phyloP scores from a whole-genome alignment of 2,329 filamentous ascomycete species.

The Gnomoniopsis sp. region DNA sequence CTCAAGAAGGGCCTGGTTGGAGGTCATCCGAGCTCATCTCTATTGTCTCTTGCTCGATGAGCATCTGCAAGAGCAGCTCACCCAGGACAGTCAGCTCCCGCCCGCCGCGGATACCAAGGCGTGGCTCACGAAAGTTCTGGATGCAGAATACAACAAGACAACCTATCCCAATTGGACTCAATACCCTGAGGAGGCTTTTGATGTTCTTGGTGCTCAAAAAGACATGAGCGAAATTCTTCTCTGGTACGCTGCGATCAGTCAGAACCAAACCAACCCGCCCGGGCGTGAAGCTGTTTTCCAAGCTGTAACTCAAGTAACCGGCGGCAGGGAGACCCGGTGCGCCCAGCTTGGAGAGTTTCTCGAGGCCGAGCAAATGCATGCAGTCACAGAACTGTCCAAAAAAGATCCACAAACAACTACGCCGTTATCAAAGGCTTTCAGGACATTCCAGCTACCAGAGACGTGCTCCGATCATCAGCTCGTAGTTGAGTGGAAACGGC shows the following conservation, averaged over 20 bases:
- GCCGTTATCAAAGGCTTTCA: conserved; percentile 12
- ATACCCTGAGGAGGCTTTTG: conserved; percentile 18
- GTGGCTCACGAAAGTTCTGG: neutral
- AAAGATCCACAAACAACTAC: neutral
- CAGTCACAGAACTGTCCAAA: conserved; percentile 12
- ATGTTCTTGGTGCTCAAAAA: conserved; percentile 21
- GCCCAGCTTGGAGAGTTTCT: conserved; percentile 12
- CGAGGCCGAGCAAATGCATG: conserved; percentile 10
- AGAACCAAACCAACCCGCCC: conserved; percentile 22
- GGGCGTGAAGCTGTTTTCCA: conserved; percentile 17
- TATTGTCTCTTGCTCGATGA: conserved; percentile 13
- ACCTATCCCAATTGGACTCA: conserved; percentile 5
- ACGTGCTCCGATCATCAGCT: neutral
- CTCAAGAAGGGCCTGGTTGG: conserved; percentile 15
- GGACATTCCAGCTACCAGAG: conserved; percentile 1
- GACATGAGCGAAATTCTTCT: conserved; percentile 25
- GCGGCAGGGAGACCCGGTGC: conserved; percentile 20
- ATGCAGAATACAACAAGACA: conserved; percentile 14
- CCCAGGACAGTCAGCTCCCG: conserved; percentile 9
- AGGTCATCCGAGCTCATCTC: conserved; percentile 13
- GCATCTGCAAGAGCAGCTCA: neutral
- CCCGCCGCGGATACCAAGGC: conserved; percentile 2
- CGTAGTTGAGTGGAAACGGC: conserved; percentile 20
- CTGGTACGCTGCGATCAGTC: conserved; percentile 25
- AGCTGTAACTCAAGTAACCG: conserved; percentile 20